These are phyloP conservation scores for Monosporozyma unispora DNA, from an alignment of 805 yeast species.

Conservation along the genomic window DNA sequence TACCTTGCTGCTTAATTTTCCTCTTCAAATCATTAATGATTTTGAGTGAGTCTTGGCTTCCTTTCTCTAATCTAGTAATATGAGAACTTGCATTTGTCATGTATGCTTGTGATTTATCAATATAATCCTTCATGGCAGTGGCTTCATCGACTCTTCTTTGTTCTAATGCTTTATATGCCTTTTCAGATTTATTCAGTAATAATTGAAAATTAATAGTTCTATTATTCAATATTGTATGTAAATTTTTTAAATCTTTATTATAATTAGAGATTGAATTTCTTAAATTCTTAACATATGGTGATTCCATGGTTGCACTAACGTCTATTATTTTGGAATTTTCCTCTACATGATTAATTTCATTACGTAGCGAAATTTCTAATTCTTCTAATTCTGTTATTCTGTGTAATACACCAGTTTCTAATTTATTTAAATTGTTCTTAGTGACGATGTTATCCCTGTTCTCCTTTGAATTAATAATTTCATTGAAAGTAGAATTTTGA, in stretches of 20 bases:
- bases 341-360: neutral
- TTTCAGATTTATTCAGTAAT: neutral
- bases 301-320: slow-evolving; percentile 2
- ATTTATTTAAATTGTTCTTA: neutral
- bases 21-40: neutral
- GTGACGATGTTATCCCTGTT: neutral
- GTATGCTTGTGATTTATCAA: neutral
- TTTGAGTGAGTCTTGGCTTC: neutral
- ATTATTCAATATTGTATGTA: slow-evolving; percentile 4
- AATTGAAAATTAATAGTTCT: slow-evolving; percentile 6
- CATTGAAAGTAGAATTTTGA: neutral
- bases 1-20: neutral
- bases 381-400: neutral
- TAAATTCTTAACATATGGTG: slow-evolving; percentile 6
- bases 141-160: neutral
- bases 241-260: slow-evolving; percentile 5
- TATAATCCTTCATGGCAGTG: neutral
- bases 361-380: neutral
- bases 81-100: neutral
- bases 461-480: neutral
- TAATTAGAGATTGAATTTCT: slow-evolving; percentile 3
- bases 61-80: neutral
- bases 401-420: neutral
- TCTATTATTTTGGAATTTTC: neutral
- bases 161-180: neutral